Conservation (phyloP, 2,329 filamentous ascomycete genomes). For the Apiospora hydei region DNA sequence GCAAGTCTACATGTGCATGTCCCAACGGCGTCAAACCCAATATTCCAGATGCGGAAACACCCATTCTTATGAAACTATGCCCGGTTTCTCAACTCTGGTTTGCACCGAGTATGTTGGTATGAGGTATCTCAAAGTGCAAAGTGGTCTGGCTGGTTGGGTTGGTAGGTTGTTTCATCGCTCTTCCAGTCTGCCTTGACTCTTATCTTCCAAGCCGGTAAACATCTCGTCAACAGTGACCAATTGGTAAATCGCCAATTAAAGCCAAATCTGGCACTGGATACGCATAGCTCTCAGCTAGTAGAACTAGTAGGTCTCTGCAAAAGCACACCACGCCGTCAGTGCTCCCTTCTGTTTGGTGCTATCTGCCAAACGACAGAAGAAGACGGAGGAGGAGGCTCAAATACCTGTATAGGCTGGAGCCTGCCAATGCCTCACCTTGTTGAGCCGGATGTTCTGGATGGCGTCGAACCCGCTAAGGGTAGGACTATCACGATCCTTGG, state of each 20-base stretch:
- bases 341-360: background rate
- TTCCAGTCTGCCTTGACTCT: too few relatives aligned
- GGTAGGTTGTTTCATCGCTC: background rate
- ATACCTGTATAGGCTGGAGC: conserved; percentile 12
- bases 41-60: background rate
- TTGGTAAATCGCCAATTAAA: background rate
- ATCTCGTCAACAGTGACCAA: too few relatives aligned
- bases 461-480: conserved; percentile 37
- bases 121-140: background rate
- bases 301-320: conserved; percentile 3
- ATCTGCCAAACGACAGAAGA: background rate
- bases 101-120: background rate
- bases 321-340: background rate
- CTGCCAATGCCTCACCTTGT: conserved; percentile 41
- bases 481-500: conserved; percentile 26
- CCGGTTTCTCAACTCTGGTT: background rate
- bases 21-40: background rate
- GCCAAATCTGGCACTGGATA: background rate
- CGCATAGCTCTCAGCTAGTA: background rate
- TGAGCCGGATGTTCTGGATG: conserved; percentile 38
- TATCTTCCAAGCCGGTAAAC: too few relatives aligned
- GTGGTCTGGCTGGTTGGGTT: background rate
- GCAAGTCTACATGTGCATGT: background rate
- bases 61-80: background rate
- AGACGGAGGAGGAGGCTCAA: background rate